Evolutionary conservation across 495 filamentous ascomycete species (phyloP).

Genomic region (Achaetomiella virescens): DNA sequence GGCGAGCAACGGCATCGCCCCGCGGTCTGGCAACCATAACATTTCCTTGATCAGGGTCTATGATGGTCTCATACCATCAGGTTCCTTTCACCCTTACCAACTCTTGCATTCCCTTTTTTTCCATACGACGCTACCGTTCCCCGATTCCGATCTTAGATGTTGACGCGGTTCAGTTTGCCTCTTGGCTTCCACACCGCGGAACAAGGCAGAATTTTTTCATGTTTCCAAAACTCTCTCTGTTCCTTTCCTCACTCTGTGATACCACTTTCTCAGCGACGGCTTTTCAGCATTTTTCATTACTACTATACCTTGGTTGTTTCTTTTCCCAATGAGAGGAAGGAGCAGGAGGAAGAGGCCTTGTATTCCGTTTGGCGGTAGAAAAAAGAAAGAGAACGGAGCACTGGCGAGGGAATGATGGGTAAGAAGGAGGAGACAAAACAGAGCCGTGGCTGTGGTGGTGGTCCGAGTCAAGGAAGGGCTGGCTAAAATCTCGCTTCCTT

Average conservation of each 20-base stretch:
- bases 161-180: background rate
- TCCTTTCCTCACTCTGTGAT: conserved; percentile 5
- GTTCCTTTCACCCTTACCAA: background rate
- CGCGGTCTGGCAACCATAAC: conserved; percentile 6
- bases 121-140: background rate
- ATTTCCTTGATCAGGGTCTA: background rate
- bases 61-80: background rate
- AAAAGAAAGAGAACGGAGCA: no score
- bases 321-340: no score
- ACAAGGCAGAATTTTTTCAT: background rate
- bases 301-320: background rate
- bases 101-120: conserved; percentile 1
- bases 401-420: no score
- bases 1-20: background rate
- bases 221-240: background rate
- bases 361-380: no score
- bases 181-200: background rate
- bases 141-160: background rate
- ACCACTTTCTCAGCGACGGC: conserved; percentile 9
- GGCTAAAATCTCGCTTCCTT: no score
- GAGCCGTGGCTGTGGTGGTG: no score
- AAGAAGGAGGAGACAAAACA: no score
- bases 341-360: no score
- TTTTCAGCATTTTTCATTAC: conserved; percentile 10
- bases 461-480: no score